Percentiles rank a stretch among this genome's conserved stretches.
Conservation (phyloP, 2,329 filamentous ascomycete species). For the Ascochyta koolunga region DNA sequence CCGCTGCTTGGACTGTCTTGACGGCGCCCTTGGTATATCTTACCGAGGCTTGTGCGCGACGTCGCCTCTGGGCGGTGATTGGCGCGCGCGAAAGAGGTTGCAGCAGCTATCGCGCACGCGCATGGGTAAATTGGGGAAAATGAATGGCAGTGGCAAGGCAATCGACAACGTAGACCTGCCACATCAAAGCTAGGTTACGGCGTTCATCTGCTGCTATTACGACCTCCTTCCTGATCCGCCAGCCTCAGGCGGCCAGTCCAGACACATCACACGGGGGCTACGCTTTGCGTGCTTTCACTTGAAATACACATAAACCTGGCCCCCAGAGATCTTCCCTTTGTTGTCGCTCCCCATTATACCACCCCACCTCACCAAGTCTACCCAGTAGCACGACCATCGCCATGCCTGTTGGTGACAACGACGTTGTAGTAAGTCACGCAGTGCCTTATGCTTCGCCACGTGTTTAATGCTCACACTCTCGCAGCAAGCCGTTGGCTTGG, state of each 20-base stretch:
- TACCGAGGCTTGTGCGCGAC: slow-evolving; percentile 25
- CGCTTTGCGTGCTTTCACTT: slow-evolving; percentile 20
- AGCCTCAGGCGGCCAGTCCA: slow-evolving; percentile 14
- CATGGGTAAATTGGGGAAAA: slow-evolving; percentile 15
- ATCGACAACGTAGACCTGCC: slow-evolving; percentile 28
- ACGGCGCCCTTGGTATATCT: slow-evolving; percentile 9
- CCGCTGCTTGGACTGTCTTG: slow-evolving; percentile 21
- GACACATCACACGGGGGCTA: slow-evolving; percentile 17
- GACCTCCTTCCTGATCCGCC: slow-evolving; percentile 25
- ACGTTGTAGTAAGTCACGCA: slow-evolving; percentile 29
- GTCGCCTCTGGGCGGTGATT: slow-evolving; percentile 17
- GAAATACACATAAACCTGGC: slow-evolving; percentile 14
- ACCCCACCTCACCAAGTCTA: slow-evolving; percentile 12
- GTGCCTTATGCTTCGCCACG: neutral
- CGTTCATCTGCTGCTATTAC: slow-evolving; percentile 20
- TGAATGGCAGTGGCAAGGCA: slow-evolving; percentile 27
- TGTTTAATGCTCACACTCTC: slow-evolving; percentile 17
- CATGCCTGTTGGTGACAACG: slow-evolving; percentile 36
- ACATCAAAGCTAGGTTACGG: slow-evolving; percentile 15
- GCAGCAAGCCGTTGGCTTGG: slow-evolving; percentile 38
- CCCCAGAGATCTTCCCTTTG: slow-evolving; percentile 20
- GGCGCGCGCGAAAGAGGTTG: slow-evolving; percentile 11
- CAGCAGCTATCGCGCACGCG: slow-evolving; percentile 15
- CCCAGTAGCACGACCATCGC: slow-evolving; percentile 22
- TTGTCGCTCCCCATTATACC: slow-evolving; percentile 18